Evolutionary conservation across 1,284 basidiomycete genomes (phyloP), one percentile per base, ranked within the genome.

Genomic region (Rhizoctonia solani): DNA sequence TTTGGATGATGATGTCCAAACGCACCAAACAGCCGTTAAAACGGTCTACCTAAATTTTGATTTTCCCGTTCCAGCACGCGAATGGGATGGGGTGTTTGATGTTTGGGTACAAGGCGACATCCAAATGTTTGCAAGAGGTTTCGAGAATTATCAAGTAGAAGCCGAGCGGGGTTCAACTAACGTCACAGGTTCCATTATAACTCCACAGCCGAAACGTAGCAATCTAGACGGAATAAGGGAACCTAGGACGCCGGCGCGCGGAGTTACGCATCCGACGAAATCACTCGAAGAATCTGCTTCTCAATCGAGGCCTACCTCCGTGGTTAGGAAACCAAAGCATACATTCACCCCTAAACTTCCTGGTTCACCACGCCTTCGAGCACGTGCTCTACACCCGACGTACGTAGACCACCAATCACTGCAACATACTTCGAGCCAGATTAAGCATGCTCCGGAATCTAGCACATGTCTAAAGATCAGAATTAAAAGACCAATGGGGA

Each of bases 51-150:
- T 97, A 69, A 97, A 97, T 77, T 80, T 93, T 66, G 93, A 97
- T 73, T 93, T 95, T 73, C 95, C 95, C 0, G 84, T 87, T 13
- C 92, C 92, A 9, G 87, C 87, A 5, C 82, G 86, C 56, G 92
- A 95, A 72, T 97, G 93, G 93, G 88, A 92, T 71, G 91, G 87
- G 23, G 88, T 95, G 1, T 97, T 98, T 73, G 94, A 98, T 76
- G 84, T 87, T 29, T 98, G 93, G 92, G 77, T 95, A 52, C 87
- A 93, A 72, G 93, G 94, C 2, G 93, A 98, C 74, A 87, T 93
- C 2, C 95, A 97, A 76, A 75, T 75, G 25, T 93, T 95, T 76
- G 89, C 90, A 1, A 76, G 78, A 44, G 76, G 84, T 71, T 74
- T 90, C 68, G 80, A 80, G 66, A 80, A 81, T 14, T 65, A 65